These are phyloP conservation scores for Tricholoma flavovirens DNA, from an alignment of 768 basidiomycete species.

Conservation along the genomic window DNA sequence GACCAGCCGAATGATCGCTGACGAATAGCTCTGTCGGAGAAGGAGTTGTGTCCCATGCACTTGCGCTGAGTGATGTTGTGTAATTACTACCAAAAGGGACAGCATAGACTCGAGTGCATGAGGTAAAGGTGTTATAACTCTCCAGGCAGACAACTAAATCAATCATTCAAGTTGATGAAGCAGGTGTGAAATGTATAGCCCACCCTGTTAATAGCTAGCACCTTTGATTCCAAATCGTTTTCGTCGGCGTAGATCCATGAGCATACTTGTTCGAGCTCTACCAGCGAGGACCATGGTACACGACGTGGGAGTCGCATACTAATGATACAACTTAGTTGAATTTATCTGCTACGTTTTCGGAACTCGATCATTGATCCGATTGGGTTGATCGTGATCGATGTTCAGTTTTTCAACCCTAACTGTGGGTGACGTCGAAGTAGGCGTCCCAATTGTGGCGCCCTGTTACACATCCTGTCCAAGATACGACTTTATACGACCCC, in stretches of 20 bases:
- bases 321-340: slow-evolving; percentile 10
- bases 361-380: not conserved
- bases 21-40: slow-evolving; percentile 72
- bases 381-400: slow-evolving; percentile 16
- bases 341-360: slow-evolving; percentile 11
- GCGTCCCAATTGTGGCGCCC: slow-evolving; percentile 12
- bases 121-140: slow-evolving; percentile 64
- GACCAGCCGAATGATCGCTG: slow-evolving; percentile 82
- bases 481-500: slow-evolving; percentile 14
- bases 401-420: slow-evolving; percentile 10
- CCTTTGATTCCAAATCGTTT: slow-evolving; percentile 49
- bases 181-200: slow-evolving; percentile 17
- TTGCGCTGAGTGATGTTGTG: slow-evolving; percentile 40
- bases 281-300: slow-evolving; percentile 67
- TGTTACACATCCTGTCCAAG: not conserved
- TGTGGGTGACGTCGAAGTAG: too few relatives aligned
- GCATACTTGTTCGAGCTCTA: slow-evolving; percentile 72
- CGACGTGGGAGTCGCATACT: slow-evolving; percentile 76
- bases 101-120: slow-evolving; percentile 75
- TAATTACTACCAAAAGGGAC: slow-evolving; percentile 52
- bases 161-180: slow-evolving; percentile 6
- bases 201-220: slow-evolving; percentile 60
- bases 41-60: slow-evolving; percentile 34
- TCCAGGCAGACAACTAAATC: slow-evolving; percentile 73
- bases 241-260: slow-evolving; percentile 70